Evolutionary conservation across 2,329 filamentous ascomycete genomes (phyloP).

Genomic region (Alternaria ventricosa): DNA sequence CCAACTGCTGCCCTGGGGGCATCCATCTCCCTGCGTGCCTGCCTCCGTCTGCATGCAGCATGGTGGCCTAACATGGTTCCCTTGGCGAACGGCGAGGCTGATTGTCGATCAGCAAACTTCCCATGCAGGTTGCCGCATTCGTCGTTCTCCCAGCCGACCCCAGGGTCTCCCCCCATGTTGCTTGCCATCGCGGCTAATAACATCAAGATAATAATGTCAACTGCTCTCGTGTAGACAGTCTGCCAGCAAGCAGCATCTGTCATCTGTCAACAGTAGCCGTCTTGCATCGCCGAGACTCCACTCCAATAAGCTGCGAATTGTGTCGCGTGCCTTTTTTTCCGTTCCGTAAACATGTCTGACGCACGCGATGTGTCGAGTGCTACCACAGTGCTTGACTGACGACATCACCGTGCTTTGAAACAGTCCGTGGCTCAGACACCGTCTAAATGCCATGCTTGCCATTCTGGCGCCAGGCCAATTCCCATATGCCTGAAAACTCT

Average conservation of each 20-base stretch:
- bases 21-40: not conserved
- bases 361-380: conserved; percentile 26
- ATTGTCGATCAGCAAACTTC: conserved; percentile 11
- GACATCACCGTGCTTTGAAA: conserved; percentile 20
- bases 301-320: not conserved
- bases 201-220: not conserved
- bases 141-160: conserved; percentile 5
- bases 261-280: not conserved
- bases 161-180: conserved; percentile 1
- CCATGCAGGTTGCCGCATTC: conserved; percentile 17
- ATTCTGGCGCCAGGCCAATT: not conserved
- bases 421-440: conserved; percentile 7
- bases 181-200: conserved; percentile 1
- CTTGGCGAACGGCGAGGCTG: conserved; percentile 11
- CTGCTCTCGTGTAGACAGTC: not conserved
- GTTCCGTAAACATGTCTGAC: conserved; percentile 30
- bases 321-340: conserved; percentile 17
- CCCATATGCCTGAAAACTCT: not conserved
- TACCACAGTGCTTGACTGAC: not conserved
- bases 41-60: conserved; percentile 7
- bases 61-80: conserved; percentile 13
- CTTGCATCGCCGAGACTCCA: not conserved
- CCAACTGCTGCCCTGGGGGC: not conserved
- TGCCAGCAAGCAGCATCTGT: not conserved
- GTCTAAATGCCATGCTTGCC: not conserved